A percentile compares a stretch with the other conserved stretches of the same genome.
phyloP scores from a whole-genome alignment of 306 rosid species.

The Vigna nakashimae region DNA sequence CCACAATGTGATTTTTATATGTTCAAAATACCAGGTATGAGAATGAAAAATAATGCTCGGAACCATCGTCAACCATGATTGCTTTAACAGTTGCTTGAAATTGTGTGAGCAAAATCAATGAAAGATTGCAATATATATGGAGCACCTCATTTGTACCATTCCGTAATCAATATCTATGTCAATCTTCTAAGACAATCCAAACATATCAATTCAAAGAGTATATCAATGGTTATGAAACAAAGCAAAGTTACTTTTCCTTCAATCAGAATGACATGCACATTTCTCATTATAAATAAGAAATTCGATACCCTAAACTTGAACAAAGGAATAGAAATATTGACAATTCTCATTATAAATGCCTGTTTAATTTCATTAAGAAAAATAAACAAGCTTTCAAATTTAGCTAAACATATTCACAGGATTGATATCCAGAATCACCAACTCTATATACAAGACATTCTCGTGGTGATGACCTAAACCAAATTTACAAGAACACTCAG shows the following conservation, averaged over 20 bases:
- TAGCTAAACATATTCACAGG: conserved; percentile 58
- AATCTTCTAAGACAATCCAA: no score
- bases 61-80: no score
- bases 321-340: neutral
- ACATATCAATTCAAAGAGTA: neutral
- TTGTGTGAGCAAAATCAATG: no score
- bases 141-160: no score
- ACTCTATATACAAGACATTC: conserved; percentile 58
- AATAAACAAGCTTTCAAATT: conserved; percentile 32
- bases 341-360: conserved; percentile 8
- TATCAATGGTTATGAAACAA: neutral
- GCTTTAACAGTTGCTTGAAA: no score
- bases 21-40: no score
- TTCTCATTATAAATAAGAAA: neutral
- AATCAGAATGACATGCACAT: neutral
- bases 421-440: conserved; percentile 50
- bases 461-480: conserved; percentile 58
- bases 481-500: conserved; percentile 41
- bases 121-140: no score
- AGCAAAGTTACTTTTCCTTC: neutral
- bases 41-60: no score
- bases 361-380: conserved; percentile 30
- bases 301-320: neutral
- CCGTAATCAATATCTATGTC: no score
- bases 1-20: no score